phyloP scores from a whole-genome alignment of 2,329 filamentous ascomycete genomes.

The Penicillium concentricum region DNA sequence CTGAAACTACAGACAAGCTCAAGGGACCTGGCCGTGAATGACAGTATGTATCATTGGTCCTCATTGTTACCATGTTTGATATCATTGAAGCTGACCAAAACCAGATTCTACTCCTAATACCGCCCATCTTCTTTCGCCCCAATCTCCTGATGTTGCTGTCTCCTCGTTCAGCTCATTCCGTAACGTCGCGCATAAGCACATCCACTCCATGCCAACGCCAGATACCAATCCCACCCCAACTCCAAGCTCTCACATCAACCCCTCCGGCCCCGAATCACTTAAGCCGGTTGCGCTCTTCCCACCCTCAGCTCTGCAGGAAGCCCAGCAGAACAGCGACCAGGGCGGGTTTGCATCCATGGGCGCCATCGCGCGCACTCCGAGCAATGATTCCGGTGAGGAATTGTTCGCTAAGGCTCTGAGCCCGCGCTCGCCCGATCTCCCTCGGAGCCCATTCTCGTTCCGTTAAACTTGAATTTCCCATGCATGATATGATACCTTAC shows the following conservation, averaged over 20 bases:
- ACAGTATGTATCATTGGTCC: slow-evolving; percentile 47
- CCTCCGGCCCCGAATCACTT: slow-evolving; percentile 14
- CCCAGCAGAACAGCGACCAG: slow-evolving; percentile 28
- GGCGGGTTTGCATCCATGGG: slow-evolving; percentile 23
- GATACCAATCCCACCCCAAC: slow-evolving; percentile 29
- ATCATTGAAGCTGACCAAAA: slow-evolving; percentile 15
- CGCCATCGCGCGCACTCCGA: slow-evolving; percentile 32
- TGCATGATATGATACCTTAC: slow-evolving; percentile 4
- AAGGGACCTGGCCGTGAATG: slow-evolving; percentile 56
- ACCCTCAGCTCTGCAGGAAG: slow-evolving; percentile 38
- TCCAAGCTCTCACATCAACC: slow-evolving; percentile 9
- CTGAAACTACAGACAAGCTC: slow-evolving; percentile 74
- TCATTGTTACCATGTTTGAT: not conserved
- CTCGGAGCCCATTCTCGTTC: slow-evolving; percentile 75
- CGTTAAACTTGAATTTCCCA: slow-evolving; percentile 22
- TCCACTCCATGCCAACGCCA: slow-evolving; percentile 19
- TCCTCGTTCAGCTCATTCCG: slow-evolving; percentile 63
- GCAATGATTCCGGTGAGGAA: slow-evolving; percentile 67
- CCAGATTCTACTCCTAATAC: slow-evolving; percentile 18
- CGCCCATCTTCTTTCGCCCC: slow-evolving; percentile 58
- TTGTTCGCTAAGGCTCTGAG: slow-evolving; percentile 86
- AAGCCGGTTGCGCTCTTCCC: slow-evolving; percentile 41
- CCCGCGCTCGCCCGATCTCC: slow-evolving; percentile 81
- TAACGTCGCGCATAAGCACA: slow-evolving; percentile 30
- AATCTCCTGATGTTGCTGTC: slow-evolving; percentile 62